These are phyloP conservation scores for Candida schatavii DNA, from an alignment of 805 yeast species.

Conservation along the genomic window DNA sequence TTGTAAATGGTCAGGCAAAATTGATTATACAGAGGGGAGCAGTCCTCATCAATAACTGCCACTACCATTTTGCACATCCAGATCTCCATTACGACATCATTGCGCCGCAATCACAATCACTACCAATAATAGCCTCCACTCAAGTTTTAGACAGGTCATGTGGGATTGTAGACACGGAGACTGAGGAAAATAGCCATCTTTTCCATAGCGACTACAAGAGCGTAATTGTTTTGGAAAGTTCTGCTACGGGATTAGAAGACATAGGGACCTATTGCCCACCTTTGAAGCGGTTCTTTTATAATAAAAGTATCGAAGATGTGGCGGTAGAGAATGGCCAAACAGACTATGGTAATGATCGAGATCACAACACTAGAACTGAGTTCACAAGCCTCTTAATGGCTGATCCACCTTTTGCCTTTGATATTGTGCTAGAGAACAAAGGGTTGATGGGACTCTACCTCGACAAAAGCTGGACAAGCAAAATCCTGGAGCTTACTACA, in stretches of 20 bases:
- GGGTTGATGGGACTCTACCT: conserved; percentile 19
- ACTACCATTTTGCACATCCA: conserved; percentile 22
- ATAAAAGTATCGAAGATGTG: background rate
- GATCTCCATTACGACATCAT: conserved; percentile 20
- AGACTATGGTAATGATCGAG: background rate
- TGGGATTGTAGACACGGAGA: conserved; percentile 20
- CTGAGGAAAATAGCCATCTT: conserved; percentile 33
- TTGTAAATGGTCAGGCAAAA: conserved; percentile 47
- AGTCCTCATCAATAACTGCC: conserved; percentile 39
- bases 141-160: conserved; percentile 30
- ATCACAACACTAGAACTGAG: background rate
- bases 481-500: conserved; percentile 5
- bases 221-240: conserved; percentile 35
- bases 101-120: conserved; percentile 33
- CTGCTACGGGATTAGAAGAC: conserved; percentile 43
- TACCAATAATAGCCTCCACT: conserved; percentile 45
- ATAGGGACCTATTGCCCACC: conserved; percentile 44
- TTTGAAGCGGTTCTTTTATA: conserved; percentile 40
- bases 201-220: conserved; percentile 41
- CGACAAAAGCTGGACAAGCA: conserved; percentile 12
- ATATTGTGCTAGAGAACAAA: conserved; percentile 25
- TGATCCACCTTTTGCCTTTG: conserved; percentile 34
- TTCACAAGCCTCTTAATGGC: background rate
- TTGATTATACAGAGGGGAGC: conserved; percentile 48
- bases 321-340: conserved; percentile 8